A percentile compares a stretch with the other conserved stretches of the same genome.
Evolutionary conservation across 140 eudicot species (phyloP).

Genomic region (Cichorium intybus): DNA sequence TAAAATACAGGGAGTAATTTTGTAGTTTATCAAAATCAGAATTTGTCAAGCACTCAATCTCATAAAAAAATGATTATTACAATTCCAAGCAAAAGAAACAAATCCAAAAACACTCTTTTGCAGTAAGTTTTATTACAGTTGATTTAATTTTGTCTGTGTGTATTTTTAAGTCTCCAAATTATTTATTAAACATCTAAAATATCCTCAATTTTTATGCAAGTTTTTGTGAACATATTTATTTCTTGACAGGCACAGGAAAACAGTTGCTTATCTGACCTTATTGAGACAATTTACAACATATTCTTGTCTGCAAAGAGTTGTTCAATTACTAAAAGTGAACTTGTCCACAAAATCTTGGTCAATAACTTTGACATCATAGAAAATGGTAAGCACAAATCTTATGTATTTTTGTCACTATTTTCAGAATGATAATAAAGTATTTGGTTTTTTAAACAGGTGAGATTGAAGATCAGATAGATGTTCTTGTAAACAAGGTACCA

Average conservation of each 20-base stretch:
- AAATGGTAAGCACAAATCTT: constrained; percentile 34
- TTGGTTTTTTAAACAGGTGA: constrained; percentile 38
- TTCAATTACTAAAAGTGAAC: constrained; percentile 61
- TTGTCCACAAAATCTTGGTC: constrained; percentile 61
- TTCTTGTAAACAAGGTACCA: constrained; percentile 62
- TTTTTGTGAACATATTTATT: background rate
- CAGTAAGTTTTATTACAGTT: too few species aligned
- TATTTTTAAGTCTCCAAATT: too few species aligned
- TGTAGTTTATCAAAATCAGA: too few species aligned
- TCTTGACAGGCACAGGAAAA: background rate
- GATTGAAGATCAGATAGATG: constrained; percentile 49
- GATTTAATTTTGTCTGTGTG: too few species aligned
- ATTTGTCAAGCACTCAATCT: too few species aligned
- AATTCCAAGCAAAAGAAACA: too few species aligned
- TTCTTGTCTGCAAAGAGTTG: constrained; percentile 41
- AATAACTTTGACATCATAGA: constrained; percentile 49
- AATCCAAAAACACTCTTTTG: too few species aligned
- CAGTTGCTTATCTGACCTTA: constrained; percentile 42
- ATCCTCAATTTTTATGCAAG: background rate
- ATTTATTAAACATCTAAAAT: too few species aligned
- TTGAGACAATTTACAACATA: constrained; percentile 41
- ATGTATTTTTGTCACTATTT: background rate
- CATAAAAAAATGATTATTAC: too few species aligned
- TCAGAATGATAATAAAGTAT: background rate
- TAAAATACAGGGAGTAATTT: too few species aligned